Conservation (phyloP, 805 yeast species). For the Monosporozyma servazzii region DNA sequence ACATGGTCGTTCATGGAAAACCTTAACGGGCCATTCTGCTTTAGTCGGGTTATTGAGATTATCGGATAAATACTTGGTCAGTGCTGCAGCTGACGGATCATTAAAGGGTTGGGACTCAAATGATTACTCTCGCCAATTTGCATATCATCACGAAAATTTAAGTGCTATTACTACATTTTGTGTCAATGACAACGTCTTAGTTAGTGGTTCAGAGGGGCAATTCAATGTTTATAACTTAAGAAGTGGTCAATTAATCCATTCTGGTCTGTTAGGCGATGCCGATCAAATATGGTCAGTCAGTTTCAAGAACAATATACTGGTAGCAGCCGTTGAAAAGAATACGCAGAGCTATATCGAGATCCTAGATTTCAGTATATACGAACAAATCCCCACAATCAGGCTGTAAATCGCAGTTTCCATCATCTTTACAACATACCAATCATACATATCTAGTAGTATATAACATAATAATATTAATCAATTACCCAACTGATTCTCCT, state of each 20-base stretch:
- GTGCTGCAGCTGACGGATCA: conserved; percentile 94
- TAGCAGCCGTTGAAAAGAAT: conserved; percentile 80
- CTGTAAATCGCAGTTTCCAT: not conserved
- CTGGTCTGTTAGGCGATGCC: conserved; percentile 62
- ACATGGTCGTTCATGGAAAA: conserved; percentile 35
- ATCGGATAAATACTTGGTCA: conserved; percentile 65
- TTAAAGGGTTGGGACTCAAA: conserved; percentile 89
- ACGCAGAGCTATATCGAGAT: conserved; percentile 73
- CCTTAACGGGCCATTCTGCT: conserved; percentile 81
- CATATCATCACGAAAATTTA: conserved; percentile 68
- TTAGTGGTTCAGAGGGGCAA: conserved; percentile 84
- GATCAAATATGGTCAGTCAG: conserved; percentile 94
- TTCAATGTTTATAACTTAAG: conserved; percentile 80
- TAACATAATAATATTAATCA: not conserved
- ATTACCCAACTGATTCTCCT: not conserved
- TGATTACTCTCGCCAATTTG: conserved; percentile 53
- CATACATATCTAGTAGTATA: not conserved
- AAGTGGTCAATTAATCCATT: conserved; percentile 63
- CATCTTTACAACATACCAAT: not conserved
- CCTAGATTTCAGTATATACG: conserved; percentile 54
- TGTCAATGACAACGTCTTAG: conserved; percentile 72
- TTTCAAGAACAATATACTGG: conserved; percentile 74
- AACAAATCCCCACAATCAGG: conserved; percentile 3
- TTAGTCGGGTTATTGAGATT: conserved; percentile 81
- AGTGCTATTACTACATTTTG: conserved; percentile 90